These are phyloP conservation scores for Mycoemilia scoparia DNA, from an alignment of 192 early-diverging fungal species.

Conservation along the genomic window DNA sequence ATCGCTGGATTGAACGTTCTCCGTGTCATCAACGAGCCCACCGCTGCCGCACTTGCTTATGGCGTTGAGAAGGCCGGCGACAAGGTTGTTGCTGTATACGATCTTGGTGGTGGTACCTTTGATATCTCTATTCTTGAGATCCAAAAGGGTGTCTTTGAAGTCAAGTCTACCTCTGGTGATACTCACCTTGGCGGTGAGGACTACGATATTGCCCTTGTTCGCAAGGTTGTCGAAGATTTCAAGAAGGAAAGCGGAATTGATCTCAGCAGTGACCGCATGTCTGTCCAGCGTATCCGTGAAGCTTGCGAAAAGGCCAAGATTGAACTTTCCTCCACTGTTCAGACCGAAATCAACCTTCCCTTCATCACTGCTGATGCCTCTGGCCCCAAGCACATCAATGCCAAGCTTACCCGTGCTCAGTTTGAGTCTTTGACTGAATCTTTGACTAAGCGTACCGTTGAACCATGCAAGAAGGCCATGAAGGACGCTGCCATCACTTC, in stretches of 20 bases:
- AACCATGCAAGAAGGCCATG: constrained; percentile 90
- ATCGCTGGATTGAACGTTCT: constrained; percentile 81
- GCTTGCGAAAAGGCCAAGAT: constrained; percentile 98
- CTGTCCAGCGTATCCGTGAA: constrained; percentile 93
- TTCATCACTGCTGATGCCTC: constrained; percentile 69
- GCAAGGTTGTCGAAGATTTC: constrained; percentile 68
- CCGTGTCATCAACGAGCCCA: constrained; percentile 92
- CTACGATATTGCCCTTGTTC: constrained; percentile 54
- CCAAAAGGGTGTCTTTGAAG: constrained; percentile 94
- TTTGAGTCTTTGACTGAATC: constrained; percentile 64
- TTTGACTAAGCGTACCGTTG: constrained; percentile 75
- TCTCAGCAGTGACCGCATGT: constrained; percentile 74
- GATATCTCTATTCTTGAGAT: constrained; percentile 98
- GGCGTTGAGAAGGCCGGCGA: constrained; percentile 74
- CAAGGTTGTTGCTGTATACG: constrained; percentile 87
- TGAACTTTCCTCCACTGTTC: constrained; percentile 83
- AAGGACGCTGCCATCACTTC: constrained; percentile 76
- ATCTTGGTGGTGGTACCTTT: constrained; percentile 98
- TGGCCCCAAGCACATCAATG: constrained; percentile 96
- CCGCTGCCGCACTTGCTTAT: constrained; percentile 84
- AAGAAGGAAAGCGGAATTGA: constrained; percentile 85
- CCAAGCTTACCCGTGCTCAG: constrained; percentile 77
- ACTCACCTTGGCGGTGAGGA: constrained; percentile 70
- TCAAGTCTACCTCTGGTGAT: constrained; percentile 96
- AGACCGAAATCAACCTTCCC: constrained; percentile 93